phyloP scores from a whole-genome alignment of 257 asterid genomes.

The Solanum etuberosum region DNA sequence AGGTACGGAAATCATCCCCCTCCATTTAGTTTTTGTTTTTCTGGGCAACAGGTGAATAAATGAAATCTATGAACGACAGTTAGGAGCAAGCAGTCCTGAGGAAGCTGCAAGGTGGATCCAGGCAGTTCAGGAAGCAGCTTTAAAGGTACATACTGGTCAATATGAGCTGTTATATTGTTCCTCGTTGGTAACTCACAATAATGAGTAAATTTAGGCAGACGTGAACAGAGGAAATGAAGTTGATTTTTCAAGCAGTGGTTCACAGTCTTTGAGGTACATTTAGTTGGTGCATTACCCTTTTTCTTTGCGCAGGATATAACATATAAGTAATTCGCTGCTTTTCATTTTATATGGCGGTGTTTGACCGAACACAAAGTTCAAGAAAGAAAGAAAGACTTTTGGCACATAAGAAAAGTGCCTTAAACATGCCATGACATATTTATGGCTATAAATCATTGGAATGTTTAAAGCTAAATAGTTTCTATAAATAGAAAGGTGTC shows the following conservation, averaged over 20 bases:
- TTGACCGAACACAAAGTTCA: background rate
- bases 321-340: background rate
- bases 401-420: background rate
- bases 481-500: background rate
- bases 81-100: conserved; percentile 97
- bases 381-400: background rate
- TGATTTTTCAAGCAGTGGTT: conserved; percentile 31
- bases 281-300: background rate
- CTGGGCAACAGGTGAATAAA: background rate
- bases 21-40: background rate
- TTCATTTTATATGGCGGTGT: background rate
- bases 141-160: conserved; percentile 52
- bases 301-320: background rate
- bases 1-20: conserved; percentile 41
- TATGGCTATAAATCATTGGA: background rate
- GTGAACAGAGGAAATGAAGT: conserved; percentile 33
- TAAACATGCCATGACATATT: background rate
- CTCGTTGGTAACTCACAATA: conserved; percentile 24
- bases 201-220: conserved; percentile 46
- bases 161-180: conserved; percentile 22
- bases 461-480: background rate
- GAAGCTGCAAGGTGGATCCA: conserved; percentile 98
- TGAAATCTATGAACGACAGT: conserved; percentile 19
- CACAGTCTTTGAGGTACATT: conserved; percentile 54
- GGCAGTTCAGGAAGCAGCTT: conserved; percentile 78